A percentile compares a stretch with the other conserved stretches of the same genome.
Evolutionary conservation across 208 protist genomes (phyloP).

Genomic region (Crithidia bombi): DNA sequence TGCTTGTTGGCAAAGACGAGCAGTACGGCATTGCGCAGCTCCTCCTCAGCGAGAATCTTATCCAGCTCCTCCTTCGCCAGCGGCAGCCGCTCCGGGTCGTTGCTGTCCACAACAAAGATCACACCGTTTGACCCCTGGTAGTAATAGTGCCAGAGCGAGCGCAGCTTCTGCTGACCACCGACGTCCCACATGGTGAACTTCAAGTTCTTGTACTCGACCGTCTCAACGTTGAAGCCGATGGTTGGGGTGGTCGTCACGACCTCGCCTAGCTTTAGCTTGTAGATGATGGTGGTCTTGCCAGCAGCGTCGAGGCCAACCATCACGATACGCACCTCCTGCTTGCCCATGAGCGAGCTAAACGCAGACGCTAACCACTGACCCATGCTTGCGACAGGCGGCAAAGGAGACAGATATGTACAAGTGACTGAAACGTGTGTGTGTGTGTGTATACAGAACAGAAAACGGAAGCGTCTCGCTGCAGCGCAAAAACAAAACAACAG

Average conservation of each 20-base stretch:
- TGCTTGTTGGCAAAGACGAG: conserved; percentile 99
- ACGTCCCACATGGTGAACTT: conserved; percentile 98
- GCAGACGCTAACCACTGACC: conserved; percentile 47
- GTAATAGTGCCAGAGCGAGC: conserved; percentile 97
- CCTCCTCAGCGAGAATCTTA: conserved; percentile 97
- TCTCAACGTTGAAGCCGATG: conserved; percentile 98
- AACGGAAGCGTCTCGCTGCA: no score
- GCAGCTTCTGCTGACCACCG: conserved; percentile 96
- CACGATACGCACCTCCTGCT: conserved; percentile 96
- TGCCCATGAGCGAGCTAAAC: conserved; percentile 90
- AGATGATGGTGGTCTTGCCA: conserved; percentile 98
- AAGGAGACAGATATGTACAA: neutral
- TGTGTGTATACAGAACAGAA: no score
- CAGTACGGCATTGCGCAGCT: conserved; percentile 96
- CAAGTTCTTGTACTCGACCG: conserved; percentile 97
- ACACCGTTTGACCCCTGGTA: conserved; percentile 97
- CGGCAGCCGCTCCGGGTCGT: conserved; percentile 93
- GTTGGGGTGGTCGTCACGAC: conserved; percentile 97
- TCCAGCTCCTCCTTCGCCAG: conserved; percentile 94
- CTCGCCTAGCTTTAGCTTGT: conserved; percentile 98
- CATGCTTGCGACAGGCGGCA: conserved; percentile 20
- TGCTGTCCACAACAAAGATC: conserved; percentile 98
- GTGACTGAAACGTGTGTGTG: neutral
- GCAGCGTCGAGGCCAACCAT: conserved; percentile 98
- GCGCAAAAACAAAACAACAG: no score